A percentile compares a stretch with the other conserved stretches of the same genome.
phyloP scores from a whole-genome alignment of 495 filamentous ascomycete genomes.

The Hypoxylon lienhwacheense region DNA sequence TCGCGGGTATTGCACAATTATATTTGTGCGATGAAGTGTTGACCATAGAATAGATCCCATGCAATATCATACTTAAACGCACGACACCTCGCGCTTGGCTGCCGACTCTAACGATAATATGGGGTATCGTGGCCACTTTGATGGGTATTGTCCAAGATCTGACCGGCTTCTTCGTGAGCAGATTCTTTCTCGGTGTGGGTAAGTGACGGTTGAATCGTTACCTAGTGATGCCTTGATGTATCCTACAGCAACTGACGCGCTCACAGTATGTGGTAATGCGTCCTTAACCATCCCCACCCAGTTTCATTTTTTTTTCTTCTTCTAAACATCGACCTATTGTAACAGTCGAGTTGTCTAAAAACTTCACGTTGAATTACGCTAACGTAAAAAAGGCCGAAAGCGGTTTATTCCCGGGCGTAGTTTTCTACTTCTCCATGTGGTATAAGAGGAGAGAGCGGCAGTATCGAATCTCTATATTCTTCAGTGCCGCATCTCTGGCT shows the following conservation, averaged over 20 bases:
- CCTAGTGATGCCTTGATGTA: constrained; percentile 40
- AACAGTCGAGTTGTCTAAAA: background rate
- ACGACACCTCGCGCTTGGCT: constrained; percentile 66
- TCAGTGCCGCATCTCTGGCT: constrained; percentile 70
- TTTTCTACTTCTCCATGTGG: constrained; percentile 86
- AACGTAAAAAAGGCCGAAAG: constrained; percentile 45
- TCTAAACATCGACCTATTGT: background rate
- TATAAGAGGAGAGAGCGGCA: constrained; percentile 72
- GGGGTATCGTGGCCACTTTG: constrained; percentile 70
- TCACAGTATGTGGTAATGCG: constrained; percentile 27
- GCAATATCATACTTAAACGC: constrained; percentile 71
- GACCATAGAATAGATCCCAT: constrained; percentile 56
- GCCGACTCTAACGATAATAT: constrained; percentile 46
- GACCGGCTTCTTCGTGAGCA: constrained; percentile 62
- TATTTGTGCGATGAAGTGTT: background rate
- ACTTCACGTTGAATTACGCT: constrained; percentile 54
- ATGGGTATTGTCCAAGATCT: constrained; percentile 69
- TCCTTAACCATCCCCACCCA: background rate
- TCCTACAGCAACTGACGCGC: constrained; percentile 39
- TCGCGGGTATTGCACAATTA: background rate
- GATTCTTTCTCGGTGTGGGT: constrained; percentile 61
- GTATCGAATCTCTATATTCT: constrained; percentile 75
- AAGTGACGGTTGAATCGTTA: constrained; percentile 15
- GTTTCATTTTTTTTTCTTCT: background rate
- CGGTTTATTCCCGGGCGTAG: constrained; percentile 72